phyloP scores from a whole-genome alignment of 306 rosid species.

The Fagus crenata region DNA sequence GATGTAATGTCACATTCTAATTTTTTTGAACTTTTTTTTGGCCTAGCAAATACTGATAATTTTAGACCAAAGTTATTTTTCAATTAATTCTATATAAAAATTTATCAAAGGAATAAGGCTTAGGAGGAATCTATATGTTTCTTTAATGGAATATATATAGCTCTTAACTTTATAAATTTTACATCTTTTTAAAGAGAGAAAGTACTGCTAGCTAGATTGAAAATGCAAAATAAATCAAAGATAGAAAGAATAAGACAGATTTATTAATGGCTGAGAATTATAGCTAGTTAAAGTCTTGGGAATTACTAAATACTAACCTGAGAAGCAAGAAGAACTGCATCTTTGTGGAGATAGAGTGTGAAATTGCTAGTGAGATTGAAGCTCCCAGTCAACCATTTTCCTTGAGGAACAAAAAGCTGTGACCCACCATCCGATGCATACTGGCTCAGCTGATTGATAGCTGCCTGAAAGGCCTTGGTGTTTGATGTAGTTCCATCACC shows the following conservation, averaged over 20 bases:
- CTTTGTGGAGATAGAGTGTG: constrained; percentile 56
- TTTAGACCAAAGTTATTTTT: too few species aligned
- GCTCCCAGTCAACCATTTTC: constrained; percentile 85
- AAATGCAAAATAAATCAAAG: too few species aligned
- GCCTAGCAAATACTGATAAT: too few species aligned
- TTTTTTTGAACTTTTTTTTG: too few species aligned
- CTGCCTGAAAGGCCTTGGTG: constrained; percentile 65
- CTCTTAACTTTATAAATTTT: too few species aligned
- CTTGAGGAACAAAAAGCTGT: constrained; percentile 68
- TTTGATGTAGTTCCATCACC: constrained; percentile 76
- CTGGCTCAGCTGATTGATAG: constrained; percentile 51
- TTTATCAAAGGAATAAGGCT: too few species aligned
- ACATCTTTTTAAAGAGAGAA: background rate
- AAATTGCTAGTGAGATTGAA: constrained; percentile 73
- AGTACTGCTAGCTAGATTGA: background rate
- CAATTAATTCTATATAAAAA: too few species aligned
- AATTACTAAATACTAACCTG: constrained; percentile 42
- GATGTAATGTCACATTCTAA: too few species aligned
- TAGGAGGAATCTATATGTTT: too few species aligned
- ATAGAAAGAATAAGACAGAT: background rate
- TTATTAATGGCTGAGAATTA: background rate
- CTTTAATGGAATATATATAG: too few species aligned
- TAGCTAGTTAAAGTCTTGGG: background rate
- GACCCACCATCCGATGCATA: constrained; percentile 59
- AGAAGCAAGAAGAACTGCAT: constrained; percentile 76